Conservation (phyloP, 2,329 filamentous ascomycete genomes). For the Fusarium sp. region DNA sequence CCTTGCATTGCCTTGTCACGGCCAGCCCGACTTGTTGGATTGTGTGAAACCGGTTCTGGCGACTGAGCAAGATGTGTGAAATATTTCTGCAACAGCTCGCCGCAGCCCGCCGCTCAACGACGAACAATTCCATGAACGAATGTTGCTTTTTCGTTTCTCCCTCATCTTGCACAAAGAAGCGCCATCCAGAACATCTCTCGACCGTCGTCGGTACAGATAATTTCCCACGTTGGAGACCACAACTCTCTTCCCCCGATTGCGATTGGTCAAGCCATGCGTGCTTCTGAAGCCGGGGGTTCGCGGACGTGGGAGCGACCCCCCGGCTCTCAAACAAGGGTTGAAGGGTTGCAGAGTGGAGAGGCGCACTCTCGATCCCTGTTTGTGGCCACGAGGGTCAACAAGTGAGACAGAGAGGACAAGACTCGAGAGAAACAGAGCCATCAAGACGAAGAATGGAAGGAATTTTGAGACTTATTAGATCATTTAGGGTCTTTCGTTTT, state of each 20-base stretch:
- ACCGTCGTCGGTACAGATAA: slow-evolving; percentile 36
- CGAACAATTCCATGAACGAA: background rate
- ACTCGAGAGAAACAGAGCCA: slow-evolving; percentile 3
- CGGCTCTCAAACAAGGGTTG: background rate
- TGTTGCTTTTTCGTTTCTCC: slow-evolving; percentile 23
- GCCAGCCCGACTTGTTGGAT: background rate
- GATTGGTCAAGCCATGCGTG: slow-evolving; percentile 31
- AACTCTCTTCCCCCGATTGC: slow-evolving; percentile 1
- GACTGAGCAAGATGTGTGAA: background rate
- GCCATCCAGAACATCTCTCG: slow-evolving; percentile 10
- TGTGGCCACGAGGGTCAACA: slow-evolving; percentile 11
- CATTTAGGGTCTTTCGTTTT: slow-evolving; percentile 5
- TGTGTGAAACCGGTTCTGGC: background rate
- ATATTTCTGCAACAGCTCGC: background rate
- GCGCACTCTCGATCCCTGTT: slow-evolving; percentile 10
- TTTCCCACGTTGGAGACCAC: slow-evolving; percentile 41
- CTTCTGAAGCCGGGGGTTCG: slow-evolving; percentile 15
- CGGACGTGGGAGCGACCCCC: slow-evolving; percentile 21
- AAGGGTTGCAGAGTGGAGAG: background rate
- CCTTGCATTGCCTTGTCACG: background rate
- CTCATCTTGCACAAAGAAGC: slow-evolving; percentile 1
- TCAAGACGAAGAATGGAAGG: slow-evolving; percentile 17
- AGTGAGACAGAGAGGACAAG: slow-evolving; percentile 4
- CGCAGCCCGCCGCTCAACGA: background rate
- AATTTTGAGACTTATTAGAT: slow-evolving; percentile 18